A percentile compares a stretch with the other conserved stretches of the same genome.
These are phyloP conservation scores for Plasmodium gonderi DNA, from an alignment of 169 alveolate species.

Conservation along the genomic window DNA sequence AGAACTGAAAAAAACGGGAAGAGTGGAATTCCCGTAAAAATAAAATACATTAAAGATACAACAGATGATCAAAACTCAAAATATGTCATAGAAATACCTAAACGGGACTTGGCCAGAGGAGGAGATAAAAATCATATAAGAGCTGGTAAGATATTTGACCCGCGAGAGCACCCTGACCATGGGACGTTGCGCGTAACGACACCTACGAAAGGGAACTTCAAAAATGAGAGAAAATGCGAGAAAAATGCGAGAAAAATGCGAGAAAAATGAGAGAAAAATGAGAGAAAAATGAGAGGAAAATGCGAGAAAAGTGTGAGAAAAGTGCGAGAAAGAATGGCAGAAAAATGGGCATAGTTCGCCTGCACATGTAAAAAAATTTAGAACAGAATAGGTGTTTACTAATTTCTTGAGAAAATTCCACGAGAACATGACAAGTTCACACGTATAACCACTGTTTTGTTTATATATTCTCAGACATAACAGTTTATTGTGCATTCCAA, in stretches of 20 bases:
- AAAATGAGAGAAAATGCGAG: no score
- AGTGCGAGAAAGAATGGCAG: no score
- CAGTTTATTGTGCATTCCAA: background rate
- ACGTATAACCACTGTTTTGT: background rate
- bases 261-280: background rate
- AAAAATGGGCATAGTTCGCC: no score
- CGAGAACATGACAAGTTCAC: no score
- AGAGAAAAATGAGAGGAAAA: background rate
- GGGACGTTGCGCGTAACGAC: background rate
- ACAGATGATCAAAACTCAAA: slow-evolving; percentile 51
- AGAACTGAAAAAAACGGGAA: background rate
- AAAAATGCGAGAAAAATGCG: background rate
- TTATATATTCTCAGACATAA: background rate
- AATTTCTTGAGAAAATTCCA: no score
- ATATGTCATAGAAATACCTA: slow-evolving; percentile 65
- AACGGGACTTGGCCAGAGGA: slow-evolving; percentile 16
- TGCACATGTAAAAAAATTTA: no score
- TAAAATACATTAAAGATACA: slow-evolving; percentile 51
- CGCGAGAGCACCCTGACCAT: background rate
- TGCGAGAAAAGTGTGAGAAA: no score
- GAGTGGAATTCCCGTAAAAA: slow-evolving; percentile 56
- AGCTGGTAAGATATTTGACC: slow-evolving; percentile 15
- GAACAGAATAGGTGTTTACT: no score
- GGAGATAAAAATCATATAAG: slow-evolving; percentile 16
- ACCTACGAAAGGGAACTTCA: no score